Evolutionary conservation across 2,329 filamentous ascomycete species (phyloP).

Genomic region (Ophiostoma fasciatum): DNA sequence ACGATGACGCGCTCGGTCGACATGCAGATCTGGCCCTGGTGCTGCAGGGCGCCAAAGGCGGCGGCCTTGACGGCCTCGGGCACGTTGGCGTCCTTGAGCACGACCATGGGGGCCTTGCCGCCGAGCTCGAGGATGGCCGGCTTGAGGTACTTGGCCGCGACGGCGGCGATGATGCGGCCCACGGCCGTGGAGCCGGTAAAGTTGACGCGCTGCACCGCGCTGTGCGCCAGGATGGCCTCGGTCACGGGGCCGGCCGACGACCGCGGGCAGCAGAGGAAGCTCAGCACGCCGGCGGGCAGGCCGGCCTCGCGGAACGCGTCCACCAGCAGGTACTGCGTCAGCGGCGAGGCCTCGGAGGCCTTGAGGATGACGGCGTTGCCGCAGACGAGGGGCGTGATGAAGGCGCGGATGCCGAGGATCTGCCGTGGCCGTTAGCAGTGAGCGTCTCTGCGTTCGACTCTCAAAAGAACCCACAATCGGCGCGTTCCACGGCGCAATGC

Average conservation of each 20-base stretch:
- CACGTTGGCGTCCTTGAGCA: slow-evolving; percentile 50
- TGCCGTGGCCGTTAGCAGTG: too few relatives aligned
- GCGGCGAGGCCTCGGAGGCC: slow-evolving; percentile 43
- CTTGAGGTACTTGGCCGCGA: slow-evolving; percentile 51
- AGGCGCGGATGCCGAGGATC: too few relatives aligned
- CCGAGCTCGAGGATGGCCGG: slow-evolving; percentile 28
- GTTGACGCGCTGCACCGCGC: slow-evolving; percentile 49
- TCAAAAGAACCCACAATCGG: too few relatives aligned
- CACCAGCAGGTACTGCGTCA: slow-evolving; percentile 40
- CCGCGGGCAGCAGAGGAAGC: slow-evolving; percentile 39
- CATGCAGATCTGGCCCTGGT: slow-evolving; percentile 36
- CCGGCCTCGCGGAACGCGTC: slow-evolving; percentile 46
- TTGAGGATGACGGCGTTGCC: slow-evolving; percentile 51
- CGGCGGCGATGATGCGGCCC: slow-evolving; percentile 46
- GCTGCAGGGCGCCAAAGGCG: slow-evolving; percentile 41
- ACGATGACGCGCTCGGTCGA: background rate
- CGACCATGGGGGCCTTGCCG: slow-evolving; percentile 53
- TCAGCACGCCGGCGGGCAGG: slow-evolving; percentile 48
- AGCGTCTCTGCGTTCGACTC: too few relatives aligned
- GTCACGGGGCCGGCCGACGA: slow-evolving; percentile 29
- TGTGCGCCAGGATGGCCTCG: slow-evolving; percentile 44
- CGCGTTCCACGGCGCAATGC: slow-evolving; percentile 52
- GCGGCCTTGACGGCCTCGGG: slow-evolving; percentile 54
- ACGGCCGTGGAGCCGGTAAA: slow-evolving; percentile 55
- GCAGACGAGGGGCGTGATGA: slow-evolving; percentile 27